Base-by-base conservation (phyloP, 169 alveolate species). In the Plasmodium yoelii region DNA sequence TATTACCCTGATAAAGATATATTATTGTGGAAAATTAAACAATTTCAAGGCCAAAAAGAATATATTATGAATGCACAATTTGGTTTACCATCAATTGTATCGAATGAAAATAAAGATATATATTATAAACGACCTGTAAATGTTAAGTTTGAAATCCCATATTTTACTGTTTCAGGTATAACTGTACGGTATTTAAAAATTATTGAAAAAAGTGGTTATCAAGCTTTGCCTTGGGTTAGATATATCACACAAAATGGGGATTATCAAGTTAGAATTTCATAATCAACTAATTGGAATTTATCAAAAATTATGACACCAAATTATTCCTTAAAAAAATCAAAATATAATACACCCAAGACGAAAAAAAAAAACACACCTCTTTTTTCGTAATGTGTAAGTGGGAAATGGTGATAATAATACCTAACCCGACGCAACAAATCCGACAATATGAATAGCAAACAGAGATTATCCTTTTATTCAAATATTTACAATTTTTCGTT, bases 201-300 rank as follows among this genome's bases (percentile, higher is more conserved):
- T 70, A 94, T 97, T 49, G 99, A 99, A 87, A 98, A 97, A 92
- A 92, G 98, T 80, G 99, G 99, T 12, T 99, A 98, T 87, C 97
- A 98, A 92, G 99, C 99, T 22, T 96, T 98, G 22, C 99, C 99
- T 7, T 99, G 99, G 99, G 99, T 99, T 24, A 96, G 99, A 77
- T 99, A 99, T 94, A 98, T 99, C 87, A 98, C 99, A 2, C 97
- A 98, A 77, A 98, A 98, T 88, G 99, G 99, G n/a, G 99, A 98
- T 71, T 99, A 98, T 94, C 99, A 99, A 93, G 97, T 98, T 51
- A 97, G 99, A 87, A 98, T 98, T 98, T 93, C 97, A 26, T 95
- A 90, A 93, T 15, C 60, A 6, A 13, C 26, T 39, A 15, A 18
- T 22, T 24, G 34, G 44, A 34, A 63, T 6, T 34, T 39, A 65